phyloP scores from a whole-genome alignment of 345 rosid genomes.

The Carallia pectinifolia region DNA sequence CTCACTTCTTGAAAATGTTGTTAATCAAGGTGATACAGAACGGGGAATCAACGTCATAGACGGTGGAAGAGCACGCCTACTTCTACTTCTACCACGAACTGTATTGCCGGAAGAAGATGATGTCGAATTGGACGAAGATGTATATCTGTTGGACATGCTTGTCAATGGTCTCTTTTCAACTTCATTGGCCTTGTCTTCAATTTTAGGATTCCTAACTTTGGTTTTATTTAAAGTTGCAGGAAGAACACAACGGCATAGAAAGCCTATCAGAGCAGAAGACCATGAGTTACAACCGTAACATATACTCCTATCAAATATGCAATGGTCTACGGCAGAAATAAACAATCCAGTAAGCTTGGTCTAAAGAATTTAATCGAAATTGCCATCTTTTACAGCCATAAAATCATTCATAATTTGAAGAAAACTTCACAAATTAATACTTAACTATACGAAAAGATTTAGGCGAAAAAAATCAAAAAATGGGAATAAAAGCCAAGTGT shows the following conservation, averaged over 20 bases:
- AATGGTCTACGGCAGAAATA: background rate
- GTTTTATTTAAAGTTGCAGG: slow-evolving; percentile 71
- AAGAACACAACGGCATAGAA: slow-evolving; percentile 86
- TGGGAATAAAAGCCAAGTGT: background rate
- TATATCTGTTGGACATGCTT: slow-evolving; percentile 41
- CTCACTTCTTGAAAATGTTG: background rate
- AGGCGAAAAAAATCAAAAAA: background rate
- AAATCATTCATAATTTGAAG: background rate
- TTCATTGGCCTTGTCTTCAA: slow-evolving; percentile 58
- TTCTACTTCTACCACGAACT: slow-evolving; percentile 70
- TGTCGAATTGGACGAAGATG: slow-evolving; percentile 46
- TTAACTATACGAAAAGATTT: background rate
- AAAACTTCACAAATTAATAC: background rate
- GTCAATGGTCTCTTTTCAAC: slow-evolving; percentile 62
- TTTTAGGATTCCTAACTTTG: slow-evolving; percentile 51
- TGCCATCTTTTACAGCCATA: background rate
- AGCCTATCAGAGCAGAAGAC: slow-evolving; percentile 41
- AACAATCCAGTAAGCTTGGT: background rate
- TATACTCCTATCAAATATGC: background rate
- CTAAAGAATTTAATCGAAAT: background rate
- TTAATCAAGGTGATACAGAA: slow-evolving; percentile 38
- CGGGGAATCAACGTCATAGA: slow-evolving; percentile 51
- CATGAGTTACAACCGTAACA: too few relatives aligned
- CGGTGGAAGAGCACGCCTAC: slow-evolving; percentile 57
- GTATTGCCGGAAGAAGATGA: slow-evolving; percentile 43